Evolutionary conservation across 2,329 filamentous ascomycete genomes (phyloP), one percentile per base, ranked within the genome.

Genomic region (Ophiocordyceps unilateralis): DNA sequence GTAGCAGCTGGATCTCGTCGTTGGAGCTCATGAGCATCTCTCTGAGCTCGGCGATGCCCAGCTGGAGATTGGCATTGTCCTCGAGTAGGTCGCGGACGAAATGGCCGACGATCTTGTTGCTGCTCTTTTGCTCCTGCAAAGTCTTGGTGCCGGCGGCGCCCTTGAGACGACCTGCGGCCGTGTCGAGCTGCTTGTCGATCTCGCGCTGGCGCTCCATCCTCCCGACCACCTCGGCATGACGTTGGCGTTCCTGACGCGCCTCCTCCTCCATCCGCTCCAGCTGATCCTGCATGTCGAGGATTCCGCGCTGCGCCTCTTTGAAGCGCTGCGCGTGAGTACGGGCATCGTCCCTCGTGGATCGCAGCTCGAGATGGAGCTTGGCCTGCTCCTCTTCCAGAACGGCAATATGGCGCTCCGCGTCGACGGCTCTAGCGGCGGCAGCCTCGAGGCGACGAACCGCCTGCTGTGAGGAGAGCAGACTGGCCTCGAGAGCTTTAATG

Each of bases 81-180:
- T 93, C 81, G 17, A 98, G 68, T 44, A 98, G 83, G 58, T 96
- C 91, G 51, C 88, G 86, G 44, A 98, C 91, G 52, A 98, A 96
- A 55, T 93, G 85, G 19, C 85, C 88, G n/a, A 96, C 85, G 32
- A 93, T 85, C 45, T 69, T 78, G 47, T 69, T 76, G 10, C 74
- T 70, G 44, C 65, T 67, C 50, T 74, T 73, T 24, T 73, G 69
- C 4, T 72, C 69, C 4, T 70, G 70, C 36, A 83, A 63, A 3
- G 77, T 76, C 50, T 77, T 81, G 23, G 72, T 70, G 1, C 81
- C 84, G 3, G 86, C 86, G 12, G 83, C 82, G 10, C 83, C 82
- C 60, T 89, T 91, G 43, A 93, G 68, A 43, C 86, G 74, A 26
- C 81, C 82, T 12, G 84, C 85, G 2, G 86, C 84, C 21, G 78